phyloP scores from a whole-genome alignment of 139 green algal species.

The Coelastrella sp. region DNA sequence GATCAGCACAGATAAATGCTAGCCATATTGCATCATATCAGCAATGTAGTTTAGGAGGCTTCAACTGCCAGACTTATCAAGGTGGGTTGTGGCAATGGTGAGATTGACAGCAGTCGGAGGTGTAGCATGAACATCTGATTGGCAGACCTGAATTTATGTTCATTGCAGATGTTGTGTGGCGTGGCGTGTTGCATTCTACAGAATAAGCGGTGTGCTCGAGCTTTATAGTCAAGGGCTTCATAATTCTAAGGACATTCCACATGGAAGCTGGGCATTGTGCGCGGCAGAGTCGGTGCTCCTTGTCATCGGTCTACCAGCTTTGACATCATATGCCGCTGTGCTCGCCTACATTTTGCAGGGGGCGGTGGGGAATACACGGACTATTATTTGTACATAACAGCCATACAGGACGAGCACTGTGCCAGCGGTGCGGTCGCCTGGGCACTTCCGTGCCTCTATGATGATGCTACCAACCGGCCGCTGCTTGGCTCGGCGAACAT shows the following conservation, averaged over 20 bases:
- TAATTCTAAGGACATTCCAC: no score
- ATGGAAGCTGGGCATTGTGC: no score
- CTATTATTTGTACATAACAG: conserved; percentile 68
- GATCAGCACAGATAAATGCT: conserved; percentile 24
- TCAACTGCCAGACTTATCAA: conserved; percentile 32
- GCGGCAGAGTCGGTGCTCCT: no score
- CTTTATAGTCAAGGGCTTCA: no score
- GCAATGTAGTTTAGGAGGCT: conserved; percentile 44
- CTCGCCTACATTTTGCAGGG: neutral
- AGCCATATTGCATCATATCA: conserved; percentile 44
- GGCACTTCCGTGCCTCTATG: conserved; percentile 62
- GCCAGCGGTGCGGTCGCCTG: conserved; percentile 54
- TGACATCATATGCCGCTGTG: no score
- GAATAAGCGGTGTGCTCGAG: no score
- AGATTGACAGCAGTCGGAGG: neutral
- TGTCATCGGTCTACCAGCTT: no score
- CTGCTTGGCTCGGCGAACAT: conserved; percentile 61
- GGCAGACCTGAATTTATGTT: no score
- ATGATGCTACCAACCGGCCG: conserved; percentile 57
- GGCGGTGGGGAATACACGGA: conserved; percentile 53
- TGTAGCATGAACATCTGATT: neutral
- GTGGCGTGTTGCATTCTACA: no score
- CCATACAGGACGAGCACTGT: conserved; percentile 59
- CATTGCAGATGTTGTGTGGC: no score
- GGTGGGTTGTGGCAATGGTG: neutral